Evolutionary conservation across 495 filamentous ascomycete genomes (phyloP).

Genomic region (Podospora pseudoanserina): DNA sequence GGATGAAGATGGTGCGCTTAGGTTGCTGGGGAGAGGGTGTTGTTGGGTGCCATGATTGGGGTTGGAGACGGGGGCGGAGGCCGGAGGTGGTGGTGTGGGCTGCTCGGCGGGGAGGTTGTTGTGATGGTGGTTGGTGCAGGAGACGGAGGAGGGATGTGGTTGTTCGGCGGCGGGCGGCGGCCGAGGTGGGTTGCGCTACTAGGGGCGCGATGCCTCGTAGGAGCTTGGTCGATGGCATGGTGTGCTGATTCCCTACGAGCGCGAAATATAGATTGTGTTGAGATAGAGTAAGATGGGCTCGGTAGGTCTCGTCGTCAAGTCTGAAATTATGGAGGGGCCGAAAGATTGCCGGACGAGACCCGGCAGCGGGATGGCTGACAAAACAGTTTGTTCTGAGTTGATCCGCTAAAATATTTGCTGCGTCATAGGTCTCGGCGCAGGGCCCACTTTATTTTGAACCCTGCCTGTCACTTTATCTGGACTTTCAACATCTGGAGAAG

Average conservation of each 20-base stretch:
- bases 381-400: background rate
- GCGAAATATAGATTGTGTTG: background rate
- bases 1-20: constrained; percentile 85
- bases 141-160: constrained; percentile 23
- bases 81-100: constrained; percentile 10
- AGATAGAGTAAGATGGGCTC: background rate
- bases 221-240: constrained; percentile 27
- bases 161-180: constrained; percentile 10
- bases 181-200: constrained; percentile 13
- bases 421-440: constrained; percentile 3
- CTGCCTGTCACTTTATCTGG: background rate
- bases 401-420: constrained; percentile 4
- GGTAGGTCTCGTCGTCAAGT: background rate
- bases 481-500: background rate
- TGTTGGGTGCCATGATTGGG: background rate
- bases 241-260: background rate
- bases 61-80: constrained; percentile 22
- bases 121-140: constrained; percentile 17
- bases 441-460: background rate
- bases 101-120: constrained; percentile 12
- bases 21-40: constrained; percentile 11
- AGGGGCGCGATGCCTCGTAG: constrained; percentile 32
- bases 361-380: background rate
- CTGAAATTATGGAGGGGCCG: background rate
- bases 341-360: background rate